These are phyloP conservation scores for Aeminium ludgeri DNA, from an alignment of 495 filamentous ascomycete species.

Conservation along the genomic window DNA sequence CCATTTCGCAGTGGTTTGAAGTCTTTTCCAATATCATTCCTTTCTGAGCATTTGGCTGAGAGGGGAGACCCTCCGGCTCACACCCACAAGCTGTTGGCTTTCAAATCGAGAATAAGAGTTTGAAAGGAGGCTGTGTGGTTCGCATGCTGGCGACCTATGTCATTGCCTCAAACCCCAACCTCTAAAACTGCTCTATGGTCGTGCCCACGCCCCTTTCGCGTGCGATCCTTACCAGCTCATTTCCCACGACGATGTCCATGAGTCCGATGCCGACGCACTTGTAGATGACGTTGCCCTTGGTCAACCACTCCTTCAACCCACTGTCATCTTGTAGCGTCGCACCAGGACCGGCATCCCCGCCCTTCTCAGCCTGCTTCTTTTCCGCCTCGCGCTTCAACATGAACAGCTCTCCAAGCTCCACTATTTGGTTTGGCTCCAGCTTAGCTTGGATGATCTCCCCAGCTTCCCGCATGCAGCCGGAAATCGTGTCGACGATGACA, in stretches of 20 bases:
- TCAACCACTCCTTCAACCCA: constrained; percentile 51
- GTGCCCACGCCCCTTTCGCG: constrained; percentile 56
- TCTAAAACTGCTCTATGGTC: constrained; percentile 49
- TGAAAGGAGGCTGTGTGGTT: too few species aligned
- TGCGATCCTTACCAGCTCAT: constrained; percentile 58
- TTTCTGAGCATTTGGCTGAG: too few species aligned
- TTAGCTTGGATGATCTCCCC: constrained; percentile 77
- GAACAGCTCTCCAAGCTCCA: constrained; percentile 73
- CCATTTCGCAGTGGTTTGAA: too few species aligned
- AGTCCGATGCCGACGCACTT: constrained; percentile 67
- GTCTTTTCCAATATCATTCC: too few species aligned
- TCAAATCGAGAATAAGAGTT: too few species aligned
- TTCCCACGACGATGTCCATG: constrained; percentile 66
- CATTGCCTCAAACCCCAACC: too few species aligned
- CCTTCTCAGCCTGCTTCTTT: constrained; percentile 21
- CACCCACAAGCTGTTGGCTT: too few species aligned
- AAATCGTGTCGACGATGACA: constrained; percentile 66
- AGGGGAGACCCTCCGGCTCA: too few species aligned
- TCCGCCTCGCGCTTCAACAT: constrained; percentile 42
- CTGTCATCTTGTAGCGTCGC: constrained; percentile 31
- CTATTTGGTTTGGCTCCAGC: constrained; percentile 50
- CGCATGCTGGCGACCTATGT: too few species aligned
- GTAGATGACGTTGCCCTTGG: constrained; percentile 70
- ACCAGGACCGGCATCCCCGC: constrained; percentile 19
- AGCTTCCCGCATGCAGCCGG: constrained; percentile 65